Percentiles rank a stretch among this genome's conserved stretches.
These are phyloP conservation scores for Jatropha curcas DNA, from an alignment of 345 rosid species.

Conservation along the genomic window DNA sequence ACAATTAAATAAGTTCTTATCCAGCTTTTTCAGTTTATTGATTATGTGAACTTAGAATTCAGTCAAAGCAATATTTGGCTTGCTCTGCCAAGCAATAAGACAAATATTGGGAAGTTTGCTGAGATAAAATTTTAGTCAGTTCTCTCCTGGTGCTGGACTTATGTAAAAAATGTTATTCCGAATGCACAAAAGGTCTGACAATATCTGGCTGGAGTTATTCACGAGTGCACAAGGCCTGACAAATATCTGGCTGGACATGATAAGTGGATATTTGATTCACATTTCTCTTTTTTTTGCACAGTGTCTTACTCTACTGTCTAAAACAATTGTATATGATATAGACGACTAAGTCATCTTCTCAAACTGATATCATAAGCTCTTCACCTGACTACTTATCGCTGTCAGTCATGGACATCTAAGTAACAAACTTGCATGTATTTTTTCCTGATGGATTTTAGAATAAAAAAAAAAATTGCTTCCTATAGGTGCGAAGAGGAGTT, in stretches of 20 bases:
- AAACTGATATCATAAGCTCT: not conserved
- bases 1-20: not conserved
- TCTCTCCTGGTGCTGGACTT: no score
- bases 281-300: not conserved
- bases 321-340: not conserved
- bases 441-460: conserved; percentile 1
- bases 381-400: not conserved
- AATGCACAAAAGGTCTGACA: no score
- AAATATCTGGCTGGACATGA: not conserved
- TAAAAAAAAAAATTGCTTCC: conserved; percentile 20
- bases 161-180: no score
- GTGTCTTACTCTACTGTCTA: not conserved
- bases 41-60: not conserved
- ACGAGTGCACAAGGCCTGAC: not conserved
- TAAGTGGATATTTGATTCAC: not conserved
- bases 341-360: not conserved
- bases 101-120: not conserved
- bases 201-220: no score
- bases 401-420: not conserved
- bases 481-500: conserved; percentile 86
- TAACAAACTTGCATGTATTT: not conserved
- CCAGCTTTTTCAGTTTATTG: not conserved
- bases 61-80: not conserved
- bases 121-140: not conserved
- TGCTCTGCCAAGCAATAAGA: not conserved